Conservation (phyloP, 2,329 filamentous ascomycete genomes). For the Xylaria sp. region DNA sequence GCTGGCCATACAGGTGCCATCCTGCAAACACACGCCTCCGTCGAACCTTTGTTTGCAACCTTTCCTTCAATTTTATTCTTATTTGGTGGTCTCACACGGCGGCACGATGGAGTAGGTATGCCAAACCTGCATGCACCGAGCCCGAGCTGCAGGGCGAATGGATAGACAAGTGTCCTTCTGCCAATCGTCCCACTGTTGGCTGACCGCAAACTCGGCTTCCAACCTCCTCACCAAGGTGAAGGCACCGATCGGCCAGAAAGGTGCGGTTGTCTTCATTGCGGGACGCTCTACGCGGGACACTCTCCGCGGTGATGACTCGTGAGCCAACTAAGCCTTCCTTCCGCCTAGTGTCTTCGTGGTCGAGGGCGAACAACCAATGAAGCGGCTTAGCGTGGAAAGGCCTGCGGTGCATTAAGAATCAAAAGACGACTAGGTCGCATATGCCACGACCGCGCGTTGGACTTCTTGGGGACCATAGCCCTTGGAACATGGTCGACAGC, state of each 20-base stretch:
- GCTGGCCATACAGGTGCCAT: too few relatives aligned
- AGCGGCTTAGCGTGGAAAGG: slow-evolving; percentile 22
- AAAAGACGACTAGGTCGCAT: slow-evolving; percentile 22
- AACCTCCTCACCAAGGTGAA: background rate
- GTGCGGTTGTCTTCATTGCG: slow-evolving; percentile 1
- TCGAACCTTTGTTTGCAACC: too few relatives aligned
- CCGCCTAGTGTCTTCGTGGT: slow-evolving; percentile 12
- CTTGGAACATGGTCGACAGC: slow-evolving; percentile 12
- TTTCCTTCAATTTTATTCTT: background rate
- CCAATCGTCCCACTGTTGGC: slow-evolving; percentile 1
- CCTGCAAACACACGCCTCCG: too few relatives aligned
- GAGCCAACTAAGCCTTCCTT: slow-evolving; percentile 19
- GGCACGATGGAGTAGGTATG: slow-evolving; percentile 7
- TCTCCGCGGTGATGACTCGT: slow-evolving; percentile 6
- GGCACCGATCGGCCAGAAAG: slow-evolving; percentile 3
- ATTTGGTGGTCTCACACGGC: background rate
- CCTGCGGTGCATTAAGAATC: slow-evolving; percentile 23
- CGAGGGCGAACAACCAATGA: slow-evolving; percentile 17
- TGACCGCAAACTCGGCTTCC: slow-evolving; percentile 2
- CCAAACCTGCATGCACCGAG: background rate
- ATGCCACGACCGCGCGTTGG: slow-evolving; percentile 12
- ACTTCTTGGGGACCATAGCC: slow-evolving; percentile 16
- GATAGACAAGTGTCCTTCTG: slow-evolving; percentile 23
- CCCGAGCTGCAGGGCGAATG: too few relatives aligned
- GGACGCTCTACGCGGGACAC: slow-evolving; percentile 8